Percentiles rank a stretch among this genome's conserved stretches.
Conservation (phyloP, 1,139 yeast species). For the Maudiozyma humilis region DNA sequence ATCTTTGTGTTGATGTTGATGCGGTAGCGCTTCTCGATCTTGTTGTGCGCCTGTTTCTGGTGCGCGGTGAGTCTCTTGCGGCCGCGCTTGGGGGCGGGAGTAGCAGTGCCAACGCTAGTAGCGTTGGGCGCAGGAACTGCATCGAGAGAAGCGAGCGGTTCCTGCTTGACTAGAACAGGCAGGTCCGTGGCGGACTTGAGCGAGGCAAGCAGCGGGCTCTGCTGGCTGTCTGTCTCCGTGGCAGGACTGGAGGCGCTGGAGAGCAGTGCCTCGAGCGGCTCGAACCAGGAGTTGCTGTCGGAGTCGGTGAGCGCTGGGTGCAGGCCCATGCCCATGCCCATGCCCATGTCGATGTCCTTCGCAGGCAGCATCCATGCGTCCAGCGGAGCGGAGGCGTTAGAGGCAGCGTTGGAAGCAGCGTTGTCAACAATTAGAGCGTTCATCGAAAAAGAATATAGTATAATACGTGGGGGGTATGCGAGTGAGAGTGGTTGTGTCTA, state of each 20-base stretch:
- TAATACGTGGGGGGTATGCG: neutral
- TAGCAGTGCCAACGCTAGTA: neutral
- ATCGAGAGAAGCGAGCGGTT: constrained; percentile 5
- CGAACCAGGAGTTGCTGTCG: constrained; percentile 18
- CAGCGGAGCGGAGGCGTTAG: constrained; percentile 1
- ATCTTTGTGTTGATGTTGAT: constrained; percentile 66
- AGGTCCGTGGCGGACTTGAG: constrained; percentile 6
- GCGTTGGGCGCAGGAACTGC: constrained; percentile 24
- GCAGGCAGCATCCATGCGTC: constrained; percentile 9
- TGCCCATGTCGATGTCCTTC: too few relatives aligned
- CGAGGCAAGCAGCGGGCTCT: neutral
- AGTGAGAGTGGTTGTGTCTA: neutral
- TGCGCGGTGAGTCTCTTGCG: constrained; percentile 50
- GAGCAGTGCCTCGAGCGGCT: constrained; percentile 21
- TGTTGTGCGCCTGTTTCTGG: constrained; percentile 66
- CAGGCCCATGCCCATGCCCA: too few relatives aligned
- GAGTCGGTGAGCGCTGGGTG: constrained; percentile 12
- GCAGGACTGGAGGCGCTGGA: constrained; percentile 27
- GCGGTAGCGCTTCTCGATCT: constrained; percentile 62
- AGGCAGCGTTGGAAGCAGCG: neutral
- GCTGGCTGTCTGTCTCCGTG: constrained; percentile 13
- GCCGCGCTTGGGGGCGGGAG: constrained; percentile 20
- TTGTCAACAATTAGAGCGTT: neutral
- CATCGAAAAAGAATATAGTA: too few relatives aligned
- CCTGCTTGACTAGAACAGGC: constrained; percentile 1